phyloP scores from a whole-genome alignment of 345 rosid species.

The Gynandropsis gynandra region DNA sequence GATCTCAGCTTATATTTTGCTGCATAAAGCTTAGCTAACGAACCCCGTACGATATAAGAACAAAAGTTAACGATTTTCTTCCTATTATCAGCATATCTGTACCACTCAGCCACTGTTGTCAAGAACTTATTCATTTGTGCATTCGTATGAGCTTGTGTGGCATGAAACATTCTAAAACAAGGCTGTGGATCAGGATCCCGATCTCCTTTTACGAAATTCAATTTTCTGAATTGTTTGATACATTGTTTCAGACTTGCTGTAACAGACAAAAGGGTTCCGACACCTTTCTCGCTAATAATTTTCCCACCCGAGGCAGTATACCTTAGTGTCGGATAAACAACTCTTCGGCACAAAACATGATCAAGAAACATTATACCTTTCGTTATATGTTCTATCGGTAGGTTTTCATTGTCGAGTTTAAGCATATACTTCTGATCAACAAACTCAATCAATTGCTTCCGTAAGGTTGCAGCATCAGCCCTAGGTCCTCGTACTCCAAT shows the following conservation, averaged over 20 bases:
- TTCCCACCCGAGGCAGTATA: constrained; percentile 96
- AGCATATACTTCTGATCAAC: constrained; percentile 88
- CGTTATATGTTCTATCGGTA: constrained; percentile 88
- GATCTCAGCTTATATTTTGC: constrained; percentile 94
- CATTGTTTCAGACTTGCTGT: constrained; percentile 94
- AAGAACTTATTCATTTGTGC: constrained; percentile 94
- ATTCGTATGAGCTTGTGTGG: constrained; percentile 91
- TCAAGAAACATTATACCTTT: constrained; percentile 98
- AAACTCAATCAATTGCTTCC: constrained; percentile 89
- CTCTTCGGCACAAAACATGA: constrained; percentile 91
- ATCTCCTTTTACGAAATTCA: constrained; percentile 81
- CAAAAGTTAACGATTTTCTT: constrained; percentile 87
- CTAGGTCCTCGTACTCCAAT: constrained; percentile 90
- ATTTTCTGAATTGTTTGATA: constrained; percentile 84
- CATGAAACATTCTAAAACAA: constrained; percentile 96
- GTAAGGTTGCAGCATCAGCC: constrained; percentile 86
- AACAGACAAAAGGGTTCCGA: constrained; percentile 88
- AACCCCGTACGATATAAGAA: constrained; percentile 79
- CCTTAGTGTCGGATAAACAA: constrained; percentile 90
- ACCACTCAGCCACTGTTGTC: constrained; percentile 87
- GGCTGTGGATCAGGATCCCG: constrained; percentile 96
- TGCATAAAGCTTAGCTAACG: constrained; percentile 92
- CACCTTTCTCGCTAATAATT: constrained; percentile 96
- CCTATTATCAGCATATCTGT: constrained; percentile 77
- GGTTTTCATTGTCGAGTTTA: constrained; percentile 81